Base-by-base conservation (phyloP, 331 rosid genomes). In the Prunus yedoensis region DNA sequence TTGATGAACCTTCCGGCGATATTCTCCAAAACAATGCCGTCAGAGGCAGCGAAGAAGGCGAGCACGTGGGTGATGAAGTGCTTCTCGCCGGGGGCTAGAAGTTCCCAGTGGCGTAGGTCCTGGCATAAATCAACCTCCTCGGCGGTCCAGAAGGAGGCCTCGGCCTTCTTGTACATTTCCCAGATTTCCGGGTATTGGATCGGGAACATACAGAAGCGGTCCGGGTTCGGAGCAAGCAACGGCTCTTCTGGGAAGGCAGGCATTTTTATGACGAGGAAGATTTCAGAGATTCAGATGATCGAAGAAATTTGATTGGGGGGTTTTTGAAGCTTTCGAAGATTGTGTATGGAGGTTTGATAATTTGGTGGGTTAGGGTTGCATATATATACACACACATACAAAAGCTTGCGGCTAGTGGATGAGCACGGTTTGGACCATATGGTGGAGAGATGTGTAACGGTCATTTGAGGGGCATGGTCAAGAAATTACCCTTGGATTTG, bases 131-230 rank as follows among this genome's bases (percentile, higher is more conserved):
- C 91, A 30, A 89, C 89, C 74, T 89, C 94, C 75, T 89, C 89
- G 4, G 88, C 87, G 4, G 94, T 85, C 91, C 91, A 83, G 66
- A 85, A 89, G 3, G 94, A 89, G 1, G 93, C 93, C 69, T 85
- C 88, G 9, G 91, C 91, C 60, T 87, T 89, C 85, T 89, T 89
- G 81, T 87, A 89, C 93, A 89, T 89, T 2, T 89, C 89, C 93
- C 93, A 89, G 30, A 89, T 85, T 47, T 87, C 79, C 2, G 91
- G 93, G 83, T 83, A 89, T 1, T 89, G 84, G 18, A 89, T 89
- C 0, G 91, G 93, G 25, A 89, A 89, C 93, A 89, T 89, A 13
- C 91, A 87, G 84, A 89, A 89, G 1, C 91, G 80, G 8, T 89
- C 91, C 0, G 89, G 89, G 75, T 83, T 89, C 45, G 87, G 64